phyloP scores from a whole-genome alignment of 2,329 filamentous ascomycete genomes.

The Alternaria solani region DNA sequence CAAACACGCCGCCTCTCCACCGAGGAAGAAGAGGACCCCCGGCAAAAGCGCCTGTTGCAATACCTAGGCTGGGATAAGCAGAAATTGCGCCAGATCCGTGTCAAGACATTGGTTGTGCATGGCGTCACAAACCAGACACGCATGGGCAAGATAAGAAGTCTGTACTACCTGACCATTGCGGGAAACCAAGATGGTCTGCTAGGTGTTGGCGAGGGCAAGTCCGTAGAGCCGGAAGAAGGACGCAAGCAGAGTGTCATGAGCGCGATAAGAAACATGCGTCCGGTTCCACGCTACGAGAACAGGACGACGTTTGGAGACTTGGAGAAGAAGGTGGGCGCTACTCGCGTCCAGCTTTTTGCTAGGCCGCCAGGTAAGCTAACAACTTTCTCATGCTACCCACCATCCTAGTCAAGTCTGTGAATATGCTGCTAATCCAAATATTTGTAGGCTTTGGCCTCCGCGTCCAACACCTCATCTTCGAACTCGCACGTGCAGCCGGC shows the following conservation, averaged over 20 bases:
- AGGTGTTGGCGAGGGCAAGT: slow-evolving; percentile 90
- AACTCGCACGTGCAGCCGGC: slow-evolving; percentile 87
- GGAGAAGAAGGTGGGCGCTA: slow-evolving; percentile 83
- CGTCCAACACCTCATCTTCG: slow-evolving; percentile 89
- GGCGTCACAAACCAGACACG: slow-evolving; percentile 90
- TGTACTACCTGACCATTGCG: slow-evolving; percentile 80
- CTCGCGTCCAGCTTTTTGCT: slow-evolving; percentile 79
- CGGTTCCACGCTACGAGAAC: slow-evolving; percentile 89
- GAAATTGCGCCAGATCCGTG: slow-evolving; percentile 62
- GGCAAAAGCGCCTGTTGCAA: slow-evolving; percentile 62
- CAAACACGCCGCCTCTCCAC: slow-evolving; percentile 41
- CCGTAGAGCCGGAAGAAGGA: slow-evolving; percentile 74
- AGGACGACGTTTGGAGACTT: slow-evolving; percentile 90
- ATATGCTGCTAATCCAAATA: neutral
- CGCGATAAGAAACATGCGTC: slow-evolving; percentile 90
- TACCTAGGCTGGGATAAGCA: slow-evolving; percentile 63
- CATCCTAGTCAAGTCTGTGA: neutral
- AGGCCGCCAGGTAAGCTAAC: slow-evolving; percentile 80
- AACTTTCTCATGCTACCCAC: neutral
- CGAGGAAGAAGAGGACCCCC: slow-evolving; percentile 55
- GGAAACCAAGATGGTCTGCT: slow-evolving; percentile 87
- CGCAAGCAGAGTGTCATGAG: slow-evolving; percentile 76
- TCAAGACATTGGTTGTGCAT: slow-evolving; percentile 78
- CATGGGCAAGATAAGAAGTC: slow-evolving; percentile 86
- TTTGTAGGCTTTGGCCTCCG: slow-evolving; percentile 89